Base-by-base conservation (phyloP, 768 basidiomycete species). In the Lactarius evosmus region DNA sequence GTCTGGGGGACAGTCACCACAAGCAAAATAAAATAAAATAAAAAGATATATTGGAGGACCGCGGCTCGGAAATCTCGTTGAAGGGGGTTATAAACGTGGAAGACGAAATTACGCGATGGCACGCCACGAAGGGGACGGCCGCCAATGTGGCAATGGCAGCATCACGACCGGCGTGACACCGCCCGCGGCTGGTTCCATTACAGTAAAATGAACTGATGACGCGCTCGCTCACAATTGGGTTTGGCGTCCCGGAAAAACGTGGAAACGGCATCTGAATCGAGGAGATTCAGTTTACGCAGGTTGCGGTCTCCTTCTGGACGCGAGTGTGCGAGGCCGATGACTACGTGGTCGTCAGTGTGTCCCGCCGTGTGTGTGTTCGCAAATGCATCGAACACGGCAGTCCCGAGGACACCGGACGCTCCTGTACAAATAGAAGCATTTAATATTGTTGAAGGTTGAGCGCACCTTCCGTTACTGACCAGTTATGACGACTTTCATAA, bases 391-490 rank as follows among this genome's bases (percentile, higher is more conserved):
- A 82, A 83, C 9, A 96, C 84, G 0, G 91, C 91, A 7, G 88
- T 79, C 11, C 96, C 96, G 12, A 98, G 83, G 9, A 98, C 83
- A 32, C 96, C 96, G 38, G 93, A 95, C 61, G 95, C 95, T 66
- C 95, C 95, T 95, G 75, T 8, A 7, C 12, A 55, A 61, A 54
- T 6, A 9, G 40, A 49, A 34, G 58, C 12, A 55, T 19, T 52
- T 19, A 41, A 59, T 41, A 55, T 3, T n/a, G 3, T 27, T 7
- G 52, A 29, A 6, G 34, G 36, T 22, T 36, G 27, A 32, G 29
- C 9, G 33, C 17, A 60, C 61, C 38, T 29, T 29, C 38, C 16
- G 50, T 33, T 9, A 49, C 54, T 32, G 25, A 62, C 86, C 86
- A 76, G 86, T 88, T 58, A 88, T 72, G 19, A 86, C 74, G 29